Evolutionary conservation across 768 basidiomycete genomes (phyloP), one percentile per base, ranked within the genome.

Genomic region (Suillus subaureus): DNA sequence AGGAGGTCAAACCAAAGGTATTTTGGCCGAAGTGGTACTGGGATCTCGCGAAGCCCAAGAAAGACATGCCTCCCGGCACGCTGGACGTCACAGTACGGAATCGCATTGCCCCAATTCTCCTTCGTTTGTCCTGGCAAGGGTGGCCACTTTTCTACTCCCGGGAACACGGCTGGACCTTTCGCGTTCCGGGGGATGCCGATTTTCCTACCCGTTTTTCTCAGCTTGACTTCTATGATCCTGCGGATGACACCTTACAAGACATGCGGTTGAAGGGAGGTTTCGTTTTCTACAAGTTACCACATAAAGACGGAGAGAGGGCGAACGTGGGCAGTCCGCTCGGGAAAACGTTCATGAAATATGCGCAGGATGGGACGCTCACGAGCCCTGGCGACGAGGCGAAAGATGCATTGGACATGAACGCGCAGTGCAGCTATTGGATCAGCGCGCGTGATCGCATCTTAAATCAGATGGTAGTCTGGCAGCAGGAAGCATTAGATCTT

Each of bases 11-110:
- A 69, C 78, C 79, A 4, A 82, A 82, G 13, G 83, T 88, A 0
- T 63, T 81, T n/a, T 97, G 96, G 95, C 97, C 96, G 1, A 92
- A 93, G 74, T 99, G 97, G 97, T 99, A 93, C 73, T 94, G 91
- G 92, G 96, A 97, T 28, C 85, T 94, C 3, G 81, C 90, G 3
- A 88, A 83, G 70, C 93, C 90, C 3, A 90, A 85, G 78, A 89
- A 89, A 73, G 88, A 81, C 64, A 72, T 81, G 63, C 81, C 84
- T 6, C 88, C 88, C 1, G 95, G 90, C 26, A 85, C 88, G 2
- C 83, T 97, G 39, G 94, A 98, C 72, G 80, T 99, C 68, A 95
- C 95, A 7, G 87, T 91, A 33, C 89, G 93, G 61, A 94, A 87
- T 69, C 88, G 91, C 33, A 83, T 93, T 49, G 87, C 96, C 0